Base-by-base conservation (phyloP, 106 monocot species). In the Xerophyta viscosa region DNA sequence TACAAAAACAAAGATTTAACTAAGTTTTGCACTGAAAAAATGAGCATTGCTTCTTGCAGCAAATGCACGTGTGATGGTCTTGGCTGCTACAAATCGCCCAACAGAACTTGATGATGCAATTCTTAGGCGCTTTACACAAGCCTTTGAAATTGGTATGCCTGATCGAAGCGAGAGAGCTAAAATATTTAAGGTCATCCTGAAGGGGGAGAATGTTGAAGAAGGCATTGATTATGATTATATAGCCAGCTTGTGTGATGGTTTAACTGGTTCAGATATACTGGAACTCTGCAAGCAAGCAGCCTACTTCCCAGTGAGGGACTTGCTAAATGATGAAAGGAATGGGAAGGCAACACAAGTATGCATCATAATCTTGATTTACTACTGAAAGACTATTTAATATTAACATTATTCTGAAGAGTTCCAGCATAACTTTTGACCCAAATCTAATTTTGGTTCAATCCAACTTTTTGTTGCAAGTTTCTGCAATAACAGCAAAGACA, bases 71-170 rank as follows among this genome's bases (percentile, higher is more conserved):
- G 94, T 96, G 23, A 85, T 88, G 88, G 94, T 96, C 57, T 70
- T 96, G 50, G 94, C 94, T 49, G 94, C 94, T n/a, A 96, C 94
- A 66, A 96, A 96, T 57, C 74, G 94, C 12, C 94, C 94, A 41
- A 63, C 69, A 20, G 94, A 96, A 37, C 71, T 96, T 7, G 94
- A 96, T 49, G 94, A 96, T 50, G 94, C 94, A 30, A 96, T 96
- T 66, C 70, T 96, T 8, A 74, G 94, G 61, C 76, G 94, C 20
- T 82, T 96, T 48, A 81, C 94, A 3, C 88, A 89, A 56, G 78
- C 77, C 20, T 96, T 96, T 69, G 94, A 96, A 65, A 85, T 96
- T 54, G 84, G 94, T 8, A 55, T 84, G 8, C 94, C 94, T 46
- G 78, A 79, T 55, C 60, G 24, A 13, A 79, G 71, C 68, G 94